Base-by-base conservation (phyloP, 441 rosid genomes). In the Viola pubescens region DNA sequence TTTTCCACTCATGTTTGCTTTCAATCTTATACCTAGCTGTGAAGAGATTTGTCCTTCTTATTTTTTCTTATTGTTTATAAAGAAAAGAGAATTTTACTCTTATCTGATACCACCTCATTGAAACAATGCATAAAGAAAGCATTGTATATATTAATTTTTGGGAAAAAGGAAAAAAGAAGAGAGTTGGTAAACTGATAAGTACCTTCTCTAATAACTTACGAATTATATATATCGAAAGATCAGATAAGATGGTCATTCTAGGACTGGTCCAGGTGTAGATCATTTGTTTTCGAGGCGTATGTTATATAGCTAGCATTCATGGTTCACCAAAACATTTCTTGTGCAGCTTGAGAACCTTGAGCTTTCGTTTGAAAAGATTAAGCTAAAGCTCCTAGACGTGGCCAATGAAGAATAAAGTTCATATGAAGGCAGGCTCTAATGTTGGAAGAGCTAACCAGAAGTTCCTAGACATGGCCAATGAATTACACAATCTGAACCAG, bases 331-430 rank as follows among this genome's bases (percentile, higher is more conserved):
- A 7, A 45, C 62, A 11, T 2, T 12, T 43, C 43, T 48, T 61
- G 54, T 73, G 82, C 86, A 83, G 89, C 72, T 83, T 47, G 49
- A 62, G 72, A 74, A 75, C 59, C 77, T 81, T 8, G 82, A 72
- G 61, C 48, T 65, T 14, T 73, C 82, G 43, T 56, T 79, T 2
- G 71, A 69, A 47, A 67, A 62, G 55, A 71, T 79, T 61, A 83
- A 77, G 75, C 64, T 67, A 56, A 70, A 65, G 80, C 76, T 83
- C 56, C 63, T 3, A n/a, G 64, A 71, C 61, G 68, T 11, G 61
- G 56, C 62, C 62, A 66, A 41, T 13, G 70, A 61, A 52, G 70
- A 68, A 43, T 70, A 62, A 67, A 73, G 59, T 52, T 49, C 7
- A 19, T 44, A 60, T 3, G 45, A 56, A 39, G 11, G 42, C 1